Evolutionary conservation across 495 filamentous ascomycete species (phyloP), one percentile per base, ranked within the genome.

Genomic region (Aspergillus panamensis): DNA sequence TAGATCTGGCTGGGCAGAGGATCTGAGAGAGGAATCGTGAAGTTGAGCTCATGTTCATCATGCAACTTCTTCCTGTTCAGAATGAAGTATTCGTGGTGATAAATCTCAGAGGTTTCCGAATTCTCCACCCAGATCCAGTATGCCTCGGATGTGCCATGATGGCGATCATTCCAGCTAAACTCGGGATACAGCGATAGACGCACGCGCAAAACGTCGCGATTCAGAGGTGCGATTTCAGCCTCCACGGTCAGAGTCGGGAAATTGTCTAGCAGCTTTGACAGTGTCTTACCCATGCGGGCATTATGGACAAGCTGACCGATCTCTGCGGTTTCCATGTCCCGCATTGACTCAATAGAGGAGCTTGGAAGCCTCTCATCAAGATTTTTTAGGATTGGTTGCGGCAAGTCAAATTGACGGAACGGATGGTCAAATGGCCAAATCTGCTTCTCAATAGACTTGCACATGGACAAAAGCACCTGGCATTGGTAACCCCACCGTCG

Each of bases 51-150:
- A 63, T 99, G 94, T 19, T 94, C 89, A 73, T 96, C 90, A 60
- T 96, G 83, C 0, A 97, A 78, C 75, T 96, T 97, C 73, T 84
- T 88, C 52, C 91, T 80, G 52, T 82, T 92, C 6, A 99, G 79
- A 50, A 99, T 90, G 74, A 97, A 97, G 70, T 88, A 96, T 69
- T 99, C 94, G 56, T 96, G 91, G 65, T 99, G 94, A 62, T 96
- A 99, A 37, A 99, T 97, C 68, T 97, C 92, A 1, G 90, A 93
- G 0, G 92, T 96, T 63, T 97, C 95, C 0, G 93, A 97, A 66
- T 97, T 96, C 72, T 99, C 94, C 14, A 97, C 93, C 95, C 95
- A 97, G 48, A 97, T 87, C 84, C 92, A 97, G 73, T 94, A 99
- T 17, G 91, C 92, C 66, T 99, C 94, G 2, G 93, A 96, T 5